These are phyloP conservation scores for Cubamyces sp. DNA, from an alignment of 768 basidiomycete genomes.

Conservation along the genomic window DNA sequence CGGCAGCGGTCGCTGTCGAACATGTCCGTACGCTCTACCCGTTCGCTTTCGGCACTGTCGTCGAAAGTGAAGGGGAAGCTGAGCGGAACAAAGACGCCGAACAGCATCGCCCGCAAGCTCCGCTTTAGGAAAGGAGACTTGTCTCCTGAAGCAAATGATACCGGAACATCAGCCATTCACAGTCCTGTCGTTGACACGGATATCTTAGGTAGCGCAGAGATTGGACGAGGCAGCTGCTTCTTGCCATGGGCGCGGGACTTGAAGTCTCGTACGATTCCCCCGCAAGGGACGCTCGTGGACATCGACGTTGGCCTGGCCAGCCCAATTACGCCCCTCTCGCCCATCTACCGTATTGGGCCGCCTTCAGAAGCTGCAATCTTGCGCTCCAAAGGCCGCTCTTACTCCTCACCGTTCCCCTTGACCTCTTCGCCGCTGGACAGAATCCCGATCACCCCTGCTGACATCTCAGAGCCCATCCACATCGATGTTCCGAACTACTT, in stretches of 20 bases:
- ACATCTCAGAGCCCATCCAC: slow-evolving; percentile 56
- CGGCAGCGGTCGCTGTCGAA: slow-evolving; percentile 62
- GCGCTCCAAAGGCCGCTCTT: slow-evolving; percentile 59
- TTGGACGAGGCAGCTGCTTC: slow-evolving; percentile 41
- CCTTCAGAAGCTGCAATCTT: slow-evolving; percentile 32
- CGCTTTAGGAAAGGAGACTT: slow-evolving; percentile 45
- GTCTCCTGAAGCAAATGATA: slow-evolving; percentile 9
- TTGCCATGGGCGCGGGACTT: slow-evolving; percentile 49
- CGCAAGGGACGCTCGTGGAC: slow-evolving; percentile 29
- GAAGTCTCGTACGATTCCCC: slow-evolving; percentile 32
- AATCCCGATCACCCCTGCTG: slow-evolving; percentile 52
- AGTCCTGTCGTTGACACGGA: slow-evolving; percentile 16
- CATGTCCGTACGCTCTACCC: slow-evolving; percentile 49
- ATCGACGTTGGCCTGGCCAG: slow-evolving; percentile 27
- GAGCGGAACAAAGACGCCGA: slow-evolving; percentile 46
- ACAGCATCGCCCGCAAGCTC: slow-evolving; percentile 60
- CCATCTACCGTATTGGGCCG: slow-evolving; percentile 25
- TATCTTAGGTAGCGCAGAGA: slow-evolving; percentile 22
- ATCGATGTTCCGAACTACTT: slow-evolving; percentile 58
- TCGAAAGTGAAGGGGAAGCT: slow-evolving; percentile 53
- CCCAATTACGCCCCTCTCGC: slow-evolving; percentile 24
- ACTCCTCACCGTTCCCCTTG: slow-evolving; percentile 66
- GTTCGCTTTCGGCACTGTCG: slow-evolving; percentile 49
- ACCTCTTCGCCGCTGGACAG: slow-evolving; percentile 57
- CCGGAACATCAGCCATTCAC: slow-evolving; percentile 10